Base-by-base conservation (phyloP, 2,329 filamentous ascomycete genomes). In the Claviceps pazoutovae region DNA sequence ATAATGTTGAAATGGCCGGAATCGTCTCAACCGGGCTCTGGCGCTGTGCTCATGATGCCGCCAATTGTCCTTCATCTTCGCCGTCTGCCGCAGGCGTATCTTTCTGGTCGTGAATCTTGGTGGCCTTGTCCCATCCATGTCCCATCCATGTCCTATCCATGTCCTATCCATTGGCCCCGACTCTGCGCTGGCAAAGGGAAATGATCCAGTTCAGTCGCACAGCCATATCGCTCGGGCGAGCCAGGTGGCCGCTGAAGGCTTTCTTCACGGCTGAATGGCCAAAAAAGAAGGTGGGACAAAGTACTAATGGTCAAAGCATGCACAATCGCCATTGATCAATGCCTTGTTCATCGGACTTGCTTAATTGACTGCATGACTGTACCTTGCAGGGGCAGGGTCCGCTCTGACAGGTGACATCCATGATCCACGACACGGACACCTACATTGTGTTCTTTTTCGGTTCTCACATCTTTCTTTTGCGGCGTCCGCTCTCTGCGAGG, bases 111-210 rank as follows among this genome's bases (percentile, higher is more conserved):
- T 39, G 43, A 37, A 14, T 46, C 7, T 17, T 17, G 37, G 23
- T 34, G 19, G 44, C 30, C 47, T 45, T n/a, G 13, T 21, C 30
- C 49, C 19, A 37, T 19, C 19, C 3, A 21, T 21, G 21, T 21
- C 21, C 21, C 21, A 21, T 21, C 21, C 21, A 21, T n/a, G 13
- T 21, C 30, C 49, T 16, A 37, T 48, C 45, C 45, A 47, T 47
- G 45, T 46, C 46, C 7, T 23, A 34, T 46, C 46, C 46, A 36
- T 51, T 43, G 42, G 42, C 49, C 45, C 42, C 52, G 13, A 46
- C 36, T 37, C 49, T 51, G 49, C 44, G 49, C 43, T 49, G 49
- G 26, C 46, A 54, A 43, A 46, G 26, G 47, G n/a, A 14, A 36
- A 13, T 14, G 37, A 41, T 26, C 37, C 30, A 48, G 42, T 16